Base-by-base conservation (phyloP, 805 yeast species). In the Scheffersomyces stipitis region DNA sequence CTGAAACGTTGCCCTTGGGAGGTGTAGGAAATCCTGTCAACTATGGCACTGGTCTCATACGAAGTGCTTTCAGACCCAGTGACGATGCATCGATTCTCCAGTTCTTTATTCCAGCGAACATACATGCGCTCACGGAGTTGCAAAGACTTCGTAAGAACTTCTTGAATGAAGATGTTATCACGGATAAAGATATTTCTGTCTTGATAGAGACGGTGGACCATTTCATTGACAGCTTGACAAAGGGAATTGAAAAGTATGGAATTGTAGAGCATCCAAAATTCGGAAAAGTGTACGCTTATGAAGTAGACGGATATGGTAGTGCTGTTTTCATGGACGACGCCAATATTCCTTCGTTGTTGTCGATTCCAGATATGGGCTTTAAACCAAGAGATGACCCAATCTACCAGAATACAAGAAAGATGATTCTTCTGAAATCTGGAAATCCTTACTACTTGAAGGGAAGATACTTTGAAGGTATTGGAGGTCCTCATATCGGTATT, bases 401-500 rank as follows among this genome's bases (percentile, higher is more conserved):
- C 2, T 88, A 88, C 60, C 82, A 80, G 52, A 86, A 85, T 52
- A 88, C 96, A 0, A 67, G 96, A 38, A 75, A 70, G 33, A 84
- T 89, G 95, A 66, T 88, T 8, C 62, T 86, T 15, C 69, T 80
- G 2, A 77, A 75, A 37, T 49, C 60, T 4, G 93, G 93, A 0
- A 88, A 88, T 54, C 96, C 96, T 1, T 88, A 86, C 58, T 88
- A 64, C 49, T 62, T 85, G 29, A 56, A 62, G 28, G 96, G 96
- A 0, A 48, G 51, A 4, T 60, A 58, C 44, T 83, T 89, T 52
- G 71, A 74, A 46, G 96, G 96, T 0, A 75, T 89, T 42, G 96
- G 96, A 0, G 96, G 96, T 0, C 96, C 96, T 0, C 96, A 88
- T 56, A 76, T 88, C 28, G 96, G 96, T 1, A 72, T 83, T 15